Evolutionary conservation across 352 stramenopile species (phyloP).

Genomic region (Globisporangium rhizosaccharum): DNA sequence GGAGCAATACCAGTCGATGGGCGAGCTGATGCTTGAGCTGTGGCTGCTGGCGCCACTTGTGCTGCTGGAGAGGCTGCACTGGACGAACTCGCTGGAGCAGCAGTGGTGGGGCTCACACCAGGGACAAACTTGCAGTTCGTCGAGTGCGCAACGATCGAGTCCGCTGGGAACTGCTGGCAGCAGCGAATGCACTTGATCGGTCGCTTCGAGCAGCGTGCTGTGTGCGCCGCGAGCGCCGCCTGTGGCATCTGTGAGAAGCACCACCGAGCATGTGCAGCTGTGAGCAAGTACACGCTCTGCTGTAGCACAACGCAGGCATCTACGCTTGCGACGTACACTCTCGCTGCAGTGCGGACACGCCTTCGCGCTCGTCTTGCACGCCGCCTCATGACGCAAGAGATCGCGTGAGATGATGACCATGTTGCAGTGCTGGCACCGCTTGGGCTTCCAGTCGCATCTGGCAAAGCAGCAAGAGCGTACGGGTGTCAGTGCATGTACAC

Average conservation of each 20-base stretch:
- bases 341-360: constrained; percentile 65
- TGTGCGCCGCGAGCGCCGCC: constrained; percentile 37
- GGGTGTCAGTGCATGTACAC: neutral
- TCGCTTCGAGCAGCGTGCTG: constrained; percentile 57
- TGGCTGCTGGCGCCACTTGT: too few species aligned
- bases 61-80: too few species aligned
- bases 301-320: neutral
- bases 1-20: neutral
- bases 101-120: neutral
- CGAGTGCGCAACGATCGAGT: constrained; percentile 67
- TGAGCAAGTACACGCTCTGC: too few species aligned
- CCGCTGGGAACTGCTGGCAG: constrained; percentile 66
- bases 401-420: constrained; percentile 78
- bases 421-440: constrained; percentile 75
- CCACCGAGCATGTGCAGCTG: neutral
- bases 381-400: constrained; percentile 51
- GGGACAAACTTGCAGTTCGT: constrained; percentile 61
- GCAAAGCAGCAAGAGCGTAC: neutral
- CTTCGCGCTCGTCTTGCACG: constrained; percentile 62
- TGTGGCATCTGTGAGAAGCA: constrained; percentile 39
- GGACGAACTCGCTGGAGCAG: neutral
- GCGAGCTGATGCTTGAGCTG: too few species aligned
- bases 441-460: constrained; percentile 76
- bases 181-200: constrained; percentile 83
- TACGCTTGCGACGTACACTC: constrained; percentile 23